phyloP scores from a whole-genome alignment of 192 early-diverging fungal species.

The Thamnidium elegans region DNA sequence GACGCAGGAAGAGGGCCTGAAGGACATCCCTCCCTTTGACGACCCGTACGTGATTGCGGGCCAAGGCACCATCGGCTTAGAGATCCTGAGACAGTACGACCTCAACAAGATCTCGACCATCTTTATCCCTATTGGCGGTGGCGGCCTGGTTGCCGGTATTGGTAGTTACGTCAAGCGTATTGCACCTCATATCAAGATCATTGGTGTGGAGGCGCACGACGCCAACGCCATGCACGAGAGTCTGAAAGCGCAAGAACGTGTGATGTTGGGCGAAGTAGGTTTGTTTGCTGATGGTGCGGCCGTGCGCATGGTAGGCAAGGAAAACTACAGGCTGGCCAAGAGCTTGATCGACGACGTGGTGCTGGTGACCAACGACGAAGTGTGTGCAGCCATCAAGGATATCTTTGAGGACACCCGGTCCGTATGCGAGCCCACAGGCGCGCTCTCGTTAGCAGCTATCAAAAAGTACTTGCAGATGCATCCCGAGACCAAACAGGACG shows the following conservation, averaged over 20 bases:
- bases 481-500: slow-evolving; percentile 39
- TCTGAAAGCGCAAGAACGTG: slow-evolving; percentile 61
- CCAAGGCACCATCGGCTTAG: slow-evolving; percentile 93
- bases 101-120: slow-evolving; percentile 76
- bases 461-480: slow-evolving; percentile 72
- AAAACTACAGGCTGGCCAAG: slow-evolving; percentile 79
- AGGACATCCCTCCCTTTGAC: slow-evolving; percentile 97
- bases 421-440: slow-evolving; percentile 97
- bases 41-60: slow-evolving; percentile 99
- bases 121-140: slow-evolving; percentile 92
- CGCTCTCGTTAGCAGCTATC: slow-evolving; percentile 79
- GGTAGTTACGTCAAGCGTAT: slow-evolving; percentile 92
- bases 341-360: slow-evolving; percentile 89
- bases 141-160: slow-evolving; percentile 91
- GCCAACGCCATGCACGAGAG: slow-evolving; percentile 86
- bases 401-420: slow-evolving; percentile 89
- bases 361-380: slow-evolving; percentile 90
- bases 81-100: slow-evolving; percentile 70
- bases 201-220: slow-evolving; percentile 91
- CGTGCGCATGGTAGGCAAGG: slow-evolving; percentile 86
- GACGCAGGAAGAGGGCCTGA: slow-evolving; percentile 63
- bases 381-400: slow-evolving; percentile 91
- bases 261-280: slow-evolving; percentile 76
- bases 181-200: slow-evolving; percentile 81
- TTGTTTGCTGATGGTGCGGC: slow-evolving; percentile 98